These are phyloP conservation scores for Aphanomyces invadans DNA, from an alignment of 352 stramenopile species.

Conservation along the genomic window DNA sequence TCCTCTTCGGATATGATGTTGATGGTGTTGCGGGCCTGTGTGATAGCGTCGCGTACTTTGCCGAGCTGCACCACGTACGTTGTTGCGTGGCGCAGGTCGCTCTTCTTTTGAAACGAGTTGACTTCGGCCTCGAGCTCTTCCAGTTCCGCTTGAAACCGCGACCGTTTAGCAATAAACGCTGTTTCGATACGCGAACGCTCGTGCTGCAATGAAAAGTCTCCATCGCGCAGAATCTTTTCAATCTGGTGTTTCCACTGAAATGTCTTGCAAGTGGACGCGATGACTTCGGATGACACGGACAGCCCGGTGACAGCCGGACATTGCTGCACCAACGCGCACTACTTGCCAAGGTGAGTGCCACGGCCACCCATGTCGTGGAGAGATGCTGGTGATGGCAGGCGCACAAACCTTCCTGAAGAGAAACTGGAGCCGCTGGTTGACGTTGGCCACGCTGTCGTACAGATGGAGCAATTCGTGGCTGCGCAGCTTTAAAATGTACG, in stretches of 20 bases:
- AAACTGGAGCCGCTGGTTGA: constrained; percentile 59
- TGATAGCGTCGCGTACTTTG: constrained; percentile 63
- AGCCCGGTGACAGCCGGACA: constrained; percentile 8
- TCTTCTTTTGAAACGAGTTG: constrained; percentile 62
- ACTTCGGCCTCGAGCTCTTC: constrained; percentile 70
- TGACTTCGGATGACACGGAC: constrained; percentile 31
- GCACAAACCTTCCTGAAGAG: constrained; percentile 44
- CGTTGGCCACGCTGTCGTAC: constrained; percentile 34
- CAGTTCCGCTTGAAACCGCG: constrained; percentile 61
- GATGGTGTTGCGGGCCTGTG: constrained; percentile 46
- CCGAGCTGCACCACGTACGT: constrained; percentile 67
- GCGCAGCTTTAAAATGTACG: constrained; percentile 46
- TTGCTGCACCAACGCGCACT: constrained; percentile 5
- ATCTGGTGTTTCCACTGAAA: constrained; percentile 62
- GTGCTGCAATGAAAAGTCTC: constrained; percentile 42
- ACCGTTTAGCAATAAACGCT: constrained; percentile 57
- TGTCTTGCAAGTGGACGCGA: constrained; percentile 54
- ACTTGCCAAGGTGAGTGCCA: no score
- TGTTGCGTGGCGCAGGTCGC: constrained; percentile 58
- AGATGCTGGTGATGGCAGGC: no score
- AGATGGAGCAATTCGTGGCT: constrained; percentile 37
- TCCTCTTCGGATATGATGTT: constrained; percentile 55
- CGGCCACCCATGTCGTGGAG: no score
- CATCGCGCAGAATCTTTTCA: constrained; percentile 41
- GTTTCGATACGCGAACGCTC: constrained; percentile 62